Evolutionary conservation across 208 protist genomes (phyloP).

Genomic region (Trypanosoma congolense): DNA sequence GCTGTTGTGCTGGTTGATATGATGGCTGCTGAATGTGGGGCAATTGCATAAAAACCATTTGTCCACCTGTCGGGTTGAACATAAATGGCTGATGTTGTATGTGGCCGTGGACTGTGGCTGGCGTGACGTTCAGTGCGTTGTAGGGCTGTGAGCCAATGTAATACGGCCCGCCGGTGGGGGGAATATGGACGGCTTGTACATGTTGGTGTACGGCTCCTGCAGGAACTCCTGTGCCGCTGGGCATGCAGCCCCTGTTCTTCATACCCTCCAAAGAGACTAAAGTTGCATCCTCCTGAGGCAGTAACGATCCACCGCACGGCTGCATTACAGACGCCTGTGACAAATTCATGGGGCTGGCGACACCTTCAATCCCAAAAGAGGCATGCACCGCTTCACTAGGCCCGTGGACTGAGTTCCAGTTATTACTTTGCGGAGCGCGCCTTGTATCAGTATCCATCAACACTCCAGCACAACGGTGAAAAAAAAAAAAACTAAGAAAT

Average conservation of each 20-base stretch:
- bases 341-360: no score
- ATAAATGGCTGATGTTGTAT: conserved; percentile 16
- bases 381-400: no score
- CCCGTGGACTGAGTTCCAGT: no score
- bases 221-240: no score
- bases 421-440: no score
- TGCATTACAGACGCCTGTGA: no score
- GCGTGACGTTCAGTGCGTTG: conserved; percentile 7
- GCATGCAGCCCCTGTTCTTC: no score
- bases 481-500: conserved; percentile 8
- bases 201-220: no score
- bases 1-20: conserved; percentile 12
- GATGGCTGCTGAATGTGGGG: conserved; percentile 22
- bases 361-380: no score
- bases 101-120: conserved; percentile 5
- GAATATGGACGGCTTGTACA: background rate
- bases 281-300: no score
- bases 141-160: conserved; percentile 18
- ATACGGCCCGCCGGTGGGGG: conserved; percentile 3
- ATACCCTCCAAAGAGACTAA: no score
- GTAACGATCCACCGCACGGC: no score
- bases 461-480: conserved; percentile 9
- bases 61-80: conserved; percentile 14
- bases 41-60: conserved; percentile 23
- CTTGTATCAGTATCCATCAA: background rate